Base-by-base conservation (phyloP, 2,329 filamentous ascomycete species). In the Aaosphaeria arxii region DNA sequence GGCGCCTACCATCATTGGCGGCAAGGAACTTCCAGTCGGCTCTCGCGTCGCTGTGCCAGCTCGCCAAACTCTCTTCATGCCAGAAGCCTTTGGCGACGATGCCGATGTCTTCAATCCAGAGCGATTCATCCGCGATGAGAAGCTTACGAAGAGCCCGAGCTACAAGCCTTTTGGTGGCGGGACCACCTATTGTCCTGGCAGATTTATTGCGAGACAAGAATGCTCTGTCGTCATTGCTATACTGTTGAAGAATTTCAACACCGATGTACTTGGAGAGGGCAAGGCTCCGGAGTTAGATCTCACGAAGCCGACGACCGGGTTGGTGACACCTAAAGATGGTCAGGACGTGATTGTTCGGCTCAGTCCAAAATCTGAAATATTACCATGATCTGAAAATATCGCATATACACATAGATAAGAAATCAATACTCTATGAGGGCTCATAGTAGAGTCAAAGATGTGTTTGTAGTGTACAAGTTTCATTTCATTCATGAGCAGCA, bases 141-240 rank as follows among this genome's bases (percentile, higher is more conserved):
- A 56, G 31, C 43, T 56, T 1, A 11, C 17, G 2, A 49, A 44
- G 6, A 41, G 13, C 30, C n/a, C 6, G 2, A 43, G 39, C 5
- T 58, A 52, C 35, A 45, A 51, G 7, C 55, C 55, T 13, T 58
- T 30, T n/a, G 53, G 55, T 11, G 55, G 55, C 5, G 55, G 55
- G 3, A 24, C 46, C 33, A 52, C 45, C 13, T 42, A 52, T 4
- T 58, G 55, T 46, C 55, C 55, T 11, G 55, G 53, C 4, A 44
- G 53, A 7, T 42, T 51, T 30, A 17, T 58, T 1, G 53, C 55
- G 1, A 39, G 40, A 17, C 30, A 46, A 17, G 42, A 48, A 3
- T n/a, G 44, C 7, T 32, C 35, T n/a, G 30, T 13, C 40, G 43
- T 46, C 29, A 40, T 54, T 4, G 52, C 52, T 32, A 31, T 46